Conservation (phyloP, 345 rosid genomes). For the Populus simonii region DNA sequence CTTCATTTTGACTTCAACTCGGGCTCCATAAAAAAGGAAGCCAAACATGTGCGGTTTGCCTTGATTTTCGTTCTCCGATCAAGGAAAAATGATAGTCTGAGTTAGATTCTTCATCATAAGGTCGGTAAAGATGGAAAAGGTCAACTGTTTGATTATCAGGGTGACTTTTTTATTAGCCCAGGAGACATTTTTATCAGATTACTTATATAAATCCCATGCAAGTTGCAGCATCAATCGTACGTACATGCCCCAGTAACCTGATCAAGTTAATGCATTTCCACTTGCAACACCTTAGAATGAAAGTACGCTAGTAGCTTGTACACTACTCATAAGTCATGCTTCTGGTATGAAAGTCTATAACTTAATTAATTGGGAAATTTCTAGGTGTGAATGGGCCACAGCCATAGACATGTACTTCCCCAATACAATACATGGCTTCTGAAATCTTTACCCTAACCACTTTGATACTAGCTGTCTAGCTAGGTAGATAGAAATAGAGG, state of each 20-base stretch:
- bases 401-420: background rate
- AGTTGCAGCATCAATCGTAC: no score
- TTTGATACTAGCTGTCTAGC: background rate
- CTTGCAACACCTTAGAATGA: no score
- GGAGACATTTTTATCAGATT: no score
- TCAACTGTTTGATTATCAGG: slow-evolving; percentile 4
- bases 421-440: background rate
- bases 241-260: no score
- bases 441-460: background rate
- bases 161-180: no score
- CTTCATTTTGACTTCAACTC: background rate
- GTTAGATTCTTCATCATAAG: slow-evolving; percentile 28
- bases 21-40: background rate
- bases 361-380: background rate
- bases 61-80: slow-evolving; percentile 31
- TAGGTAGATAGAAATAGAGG: background rate
- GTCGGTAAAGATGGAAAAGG: slow-evolving; percentile 17
- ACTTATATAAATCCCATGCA: no score
- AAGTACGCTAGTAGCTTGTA: no score
- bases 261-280: no score
- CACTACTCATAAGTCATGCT: no score
- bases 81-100: background rate
- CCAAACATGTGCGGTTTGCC: slow-evolving; percentile 33
- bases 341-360: no score
- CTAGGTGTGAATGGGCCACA: background rate